Evolutionary conservation across 257 asterid species (phyloP).

Genomic region (Coffea eugenioides): DNA sequence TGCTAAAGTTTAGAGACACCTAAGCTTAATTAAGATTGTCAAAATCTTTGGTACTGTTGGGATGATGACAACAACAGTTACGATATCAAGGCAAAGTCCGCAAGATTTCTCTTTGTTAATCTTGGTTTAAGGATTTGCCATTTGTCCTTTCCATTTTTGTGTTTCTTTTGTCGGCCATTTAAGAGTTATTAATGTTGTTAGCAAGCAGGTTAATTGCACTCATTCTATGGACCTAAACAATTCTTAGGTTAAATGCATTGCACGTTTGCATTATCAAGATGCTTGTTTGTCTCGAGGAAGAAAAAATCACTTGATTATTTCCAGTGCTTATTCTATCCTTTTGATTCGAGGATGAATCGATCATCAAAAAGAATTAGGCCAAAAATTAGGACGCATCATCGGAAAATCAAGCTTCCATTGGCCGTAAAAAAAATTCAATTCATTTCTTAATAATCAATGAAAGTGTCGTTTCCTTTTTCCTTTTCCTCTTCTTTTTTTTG

Average conservation of each 20-base stretch:
- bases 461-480: neutral
- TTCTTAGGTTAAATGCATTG: neutral
- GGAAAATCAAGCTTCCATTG: no score
- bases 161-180: conserved; percentile 21
- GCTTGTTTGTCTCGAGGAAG: neutral
- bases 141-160: conserved; percentile 8
- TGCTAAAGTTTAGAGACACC: conserved; percentile 48
- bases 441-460: neutral
- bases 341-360: no score
- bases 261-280: conserved; percentile 4
- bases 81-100: conserved; percentile 12
- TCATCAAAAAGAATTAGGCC: no score
- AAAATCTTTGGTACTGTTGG: conserved; percentile 24
- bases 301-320: neutral
- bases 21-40: conserved; percentile 38
- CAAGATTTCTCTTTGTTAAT: conserved; percentile 12
- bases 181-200: neutral
- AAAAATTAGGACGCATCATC: no score
- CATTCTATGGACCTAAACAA: neutral
- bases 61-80: conserved; percentile 17
- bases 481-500: no score
- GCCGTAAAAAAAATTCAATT: neutral
- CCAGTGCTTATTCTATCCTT: no score
- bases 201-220: neutral
- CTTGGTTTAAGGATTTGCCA: conserved; percentile 17